Evolutionary conservation across 139 green algal species (phyloP), one percentile per base, ranked within the genome.

Genomic region (Pycnococcus provasolii): DNA sequence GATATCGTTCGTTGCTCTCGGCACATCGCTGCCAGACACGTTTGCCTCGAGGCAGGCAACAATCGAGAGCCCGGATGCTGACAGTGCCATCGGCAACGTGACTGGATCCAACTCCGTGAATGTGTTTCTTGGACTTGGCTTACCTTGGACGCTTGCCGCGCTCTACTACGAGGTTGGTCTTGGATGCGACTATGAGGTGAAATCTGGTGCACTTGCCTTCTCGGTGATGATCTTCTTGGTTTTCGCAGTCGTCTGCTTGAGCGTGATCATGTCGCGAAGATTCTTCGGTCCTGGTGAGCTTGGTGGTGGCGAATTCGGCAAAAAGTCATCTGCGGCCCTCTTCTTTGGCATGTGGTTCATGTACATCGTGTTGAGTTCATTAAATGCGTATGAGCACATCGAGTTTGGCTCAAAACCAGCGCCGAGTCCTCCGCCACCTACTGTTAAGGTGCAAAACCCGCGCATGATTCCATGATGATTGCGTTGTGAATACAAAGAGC

Each of bases 41-140:
- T 73, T 73, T 42, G 67, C 67, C 15, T 67, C 58, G 3, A 58
- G 55, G 58, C 42, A 43, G 48, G 64, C 64, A 7, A 50, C 64
- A n/a, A 37, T 70, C 42, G 47, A 70, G 45, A 45, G 43, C 39
- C 64, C 64, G 13, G 52, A 69, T 45, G 67, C 67, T 3, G 67
- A 73, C 43, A 45, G 42, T 8, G 57, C 67, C 9, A n/a, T 73
- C 2, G 67, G 67, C 5, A 73, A 73, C 46, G 44, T 73, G 15
- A 65, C 67, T 11, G 67, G 67, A 8, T 62, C 45, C 47, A 73
- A 73, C 67, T 46, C 67, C 42, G 67, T 73, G 39, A 73, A 73
- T 26, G 67, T 73, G 37, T 65, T 73, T 43, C 58, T 73, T 40
- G 67, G 67, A 2, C 39, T 73, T 15, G 67, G 67, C 3, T 13